These are phyloP conservation scores for Albifimbria verrucaria DNA, from an alignment of 2,329 filamentous ascomycete genomes.

Conservation along the genomic window DNA sequence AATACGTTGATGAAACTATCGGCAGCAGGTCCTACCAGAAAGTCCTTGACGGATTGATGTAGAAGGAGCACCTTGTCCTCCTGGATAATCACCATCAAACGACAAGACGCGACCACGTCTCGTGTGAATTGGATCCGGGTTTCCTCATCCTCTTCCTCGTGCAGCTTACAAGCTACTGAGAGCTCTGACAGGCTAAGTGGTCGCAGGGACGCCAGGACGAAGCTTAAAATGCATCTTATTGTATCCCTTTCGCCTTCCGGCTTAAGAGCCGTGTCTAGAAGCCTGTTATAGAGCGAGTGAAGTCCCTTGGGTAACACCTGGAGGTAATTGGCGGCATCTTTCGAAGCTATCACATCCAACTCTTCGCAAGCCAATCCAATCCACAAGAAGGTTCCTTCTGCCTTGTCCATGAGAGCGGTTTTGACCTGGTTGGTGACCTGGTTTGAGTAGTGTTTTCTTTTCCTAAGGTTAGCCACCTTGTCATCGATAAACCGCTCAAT, in stretches of 20 bases:
- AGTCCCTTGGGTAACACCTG: slow-evolving; percentile 17
- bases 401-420: slow-evolving; percentile 14
- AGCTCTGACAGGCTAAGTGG: slow-evolving; percentile 13
- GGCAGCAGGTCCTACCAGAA: not conserved
- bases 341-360: slow-evolving; percentile 12
- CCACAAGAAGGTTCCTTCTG: slow-evolving; percentile 20
- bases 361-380: slow-evolving; percentile 18
- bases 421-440: slow-evolving; percentile 11
- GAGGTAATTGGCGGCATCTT: slow-evolving; percentile 14
- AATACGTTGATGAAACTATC: not conserved
- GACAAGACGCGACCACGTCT: slow-evolving; percentile 11
- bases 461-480: slow-evolving; percentile 9
- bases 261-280: slow-evolving; percentile 7
- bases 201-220: slow-evolving; percentile 4
- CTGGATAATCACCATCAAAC: slow-evolving; percentile 11
- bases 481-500: slow-evolving; percentile 16
- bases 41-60: slow-evolving; percentile 15
- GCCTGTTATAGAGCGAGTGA: slow-evolving; percentile 10
- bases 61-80: slow-evolving; percentile 11
- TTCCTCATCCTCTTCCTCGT: slow-evolving; percentile 9
- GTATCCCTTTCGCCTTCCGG: not conserved
- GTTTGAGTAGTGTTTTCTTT: slow-evolving; percentile 13
- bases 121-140: slow-evolving; percentile 8
- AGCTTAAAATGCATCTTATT: slow-evolving; percentile 8
- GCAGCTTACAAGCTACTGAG: slow-evolving; percentile 8